Percentiles rank a stretch among this genome's conserved stretches.
Evolutionary conservation across 139 green algal genomes (phyloP).

Genomic region (Closterium sp.): DNA sequence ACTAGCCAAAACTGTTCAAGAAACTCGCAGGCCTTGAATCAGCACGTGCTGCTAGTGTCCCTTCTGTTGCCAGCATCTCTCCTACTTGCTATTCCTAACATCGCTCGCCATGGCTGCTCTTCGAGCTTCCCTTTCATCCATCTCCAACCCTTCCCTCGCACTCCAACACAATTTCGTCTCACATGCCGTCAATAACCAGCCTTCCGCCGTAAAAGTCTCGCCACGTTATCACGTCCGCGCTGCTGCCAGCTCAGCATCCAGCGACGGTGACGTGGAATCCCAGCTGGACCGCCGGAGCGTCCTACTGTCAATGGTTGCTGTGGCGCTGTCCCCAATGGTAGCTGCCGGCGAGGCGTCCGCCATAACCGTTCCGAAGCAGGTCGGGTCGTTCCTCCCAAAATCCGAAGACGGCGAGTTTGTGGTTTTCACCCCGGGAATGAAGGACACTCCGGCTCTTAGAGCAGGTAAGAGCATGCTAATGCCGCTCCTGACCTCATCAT

Average conservation of each 20-base stretch:
- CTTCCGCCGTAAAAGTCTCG: neutral
- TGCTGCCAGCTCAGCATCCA: neutral
- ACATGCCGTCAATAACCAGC: neutral
- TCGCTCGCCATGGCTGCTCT: neutral
- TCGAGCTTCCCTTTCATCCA: neutral
- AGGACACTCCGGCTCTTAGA: slow-evolving; percentile 23
- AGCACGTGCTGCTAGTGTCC: neutral
- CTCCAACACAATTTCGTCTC: neutral
- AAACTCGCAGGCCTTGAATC: too few species aligned
- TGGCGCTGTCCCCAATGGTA: neutral
- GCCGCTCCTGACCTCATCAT: too few species aligned
- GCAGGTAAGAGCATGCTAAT: slow-evolving; percentile 6
- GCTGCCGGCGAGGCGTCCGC: neutral
- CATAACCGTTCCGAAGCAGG: neutral
- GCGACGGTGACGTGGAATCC: neutral
- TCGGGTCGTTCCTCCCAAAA: slow-evolving; percentile 28
- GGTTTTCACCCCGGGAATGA: neutral
- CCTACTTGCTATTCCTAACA: neutral
- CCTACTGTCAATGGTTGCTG: neutral
- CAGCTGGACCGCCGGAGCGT: neutral
- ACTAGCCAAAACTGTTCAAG: too few species aligned
- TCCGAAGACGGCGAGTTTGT: slow-evolving; percentile 26
- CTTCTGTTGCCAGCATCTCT: too few species aligned
- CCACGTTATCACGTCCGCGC: neutral
- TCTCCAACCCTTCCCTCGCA: neutral